Percentiles rank a stretch among this genome's conserved stretches.
phyloP scores from a whole-genome alignment of 2,329 filamentous ascomycete species.

The Graphilbum sp. region DNA sequence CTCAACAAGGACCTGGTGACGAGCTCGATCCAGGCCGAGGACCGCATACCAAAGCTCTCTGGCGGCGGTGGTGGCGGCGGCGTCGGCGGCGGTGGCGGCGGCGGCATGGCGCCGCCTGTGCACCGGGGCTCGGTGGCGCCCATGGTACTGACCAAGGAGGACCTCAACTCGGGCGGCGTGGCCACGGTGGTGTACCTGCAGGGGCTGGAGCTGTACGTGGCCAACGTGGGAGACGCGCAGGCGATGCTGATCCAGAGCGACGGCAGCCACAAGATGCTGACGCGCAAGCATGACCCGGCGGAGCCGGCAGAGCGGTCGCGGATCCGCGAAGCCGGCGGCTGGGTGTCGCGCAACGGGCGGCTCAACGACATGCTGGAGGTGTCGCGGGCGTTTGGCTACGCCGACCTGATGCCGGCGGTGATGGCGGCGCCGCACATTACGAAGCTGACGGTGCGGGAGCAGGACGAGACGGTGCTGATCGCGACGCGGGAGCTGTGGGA shows the following conservation, averaged over 20 bases:
- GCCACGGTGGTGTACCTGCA: conserved; percentile 85
- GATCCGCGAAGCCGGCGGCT: conserved; percentile 87
- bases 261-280: conserved; percentile 67
- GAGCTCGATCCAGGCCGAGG: conserved; percentile 58
- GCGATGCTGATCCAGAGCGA: conserved; percentile 90
- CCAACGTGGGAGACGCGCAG: conserved; percentile 89
- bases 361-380: conserved; percentile 85
- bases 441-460: conserved; percentile 63
- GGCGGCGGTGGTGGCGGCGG: conserved; percentile 23
- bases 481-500: conserved; percentile 93
- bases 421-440: conserved; percentile 78
- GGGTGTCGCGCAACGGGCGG: conserved; percentile 86
- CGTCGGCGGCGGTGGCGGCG: conserved; percentile 28
- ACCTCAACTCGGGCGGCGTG: conserved; percentile 77
- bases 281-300: conserved; percentile 83
- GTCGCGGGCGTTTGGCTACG: conserved; percentile 88
- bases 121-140: conserved; percentile 53
- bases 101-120: conserved; percentile 26
- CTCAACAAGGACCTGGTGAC: conserved; percentile 91
- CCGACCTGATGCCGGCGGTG: conserved; percentile 79
- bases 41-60: conserved; percentile 5
- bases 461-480: conserved; percentile 85
- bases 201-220: conserved; percentile 79
- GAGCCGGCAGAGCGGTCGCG: conserved; percentile 70
- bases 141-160: conserved; percentile 71